Evolutionary conservation across 2,329 filamentous ascomycete genomes (phyloP).

Genomic region (Elsinoe necatrix): DNA sequence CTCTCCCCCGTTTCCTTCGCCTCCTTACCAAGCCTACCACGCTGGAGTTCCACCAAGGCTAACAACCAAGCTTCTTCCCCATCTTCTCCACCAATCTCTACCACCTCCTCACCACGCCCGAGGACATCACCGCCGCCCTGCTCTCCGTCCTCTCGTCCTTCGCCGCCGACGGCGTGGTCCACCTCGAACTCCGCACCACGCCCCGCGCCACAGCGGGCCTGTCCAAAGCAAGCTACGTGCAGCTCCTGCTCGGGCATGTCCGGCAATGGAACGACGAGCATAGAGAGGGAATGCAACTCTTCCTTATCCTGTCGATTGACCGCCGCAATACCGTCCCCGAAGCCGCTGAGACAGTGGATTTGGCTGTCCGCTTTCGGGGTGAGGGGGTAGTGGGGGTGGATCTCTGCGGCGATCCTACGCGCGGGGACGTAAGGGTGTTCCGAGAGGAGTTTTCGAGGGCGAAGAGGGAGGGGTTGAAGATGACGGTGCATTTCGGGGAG

Average conservation of each 20-base stretch:
- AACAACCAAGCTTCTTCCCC: slow-evolving; percentile 57
- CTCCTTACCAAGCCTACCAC: neutral
- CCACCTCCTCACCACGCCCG: slow-evolving; percentile 56
- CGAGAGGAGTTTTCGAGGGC: slow-evolving; percentile 51
- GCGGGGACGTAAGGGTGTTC: slow-evolving; percentile 54
- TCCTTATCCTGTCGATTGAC: slow-evolving; percentile 68
- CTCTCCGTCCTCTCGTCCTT: slow-evolving; percentile 59
- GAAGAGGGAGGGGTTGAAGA: slow-evolving; percentile 45
- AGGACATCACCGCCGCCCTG: slow-evolving; percentile 50
- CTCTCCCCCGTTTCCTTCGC: too few species aligned
- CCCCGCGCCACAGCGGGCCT: slow-evolving; percentile 55
- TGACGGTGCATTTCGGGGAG: slow-evolving; percentile 76
- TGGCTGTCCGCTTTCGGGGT: slow-evolving; percentile 50
- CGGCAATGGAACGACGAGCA: slow-evolving; percentile 38
- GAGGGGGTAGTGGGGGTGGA: slow-evolving; percentile 64
- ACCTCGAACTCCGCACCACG: slow-evolving; percentile 73
- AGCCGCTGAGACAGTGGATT: slow-evolving; percentile 54
- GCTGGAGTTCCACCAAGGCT: slow-evolving; percentile 2
- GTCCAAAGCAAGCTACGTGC: slow-evolving; percentile 56
- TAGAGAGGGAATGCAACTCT: slow-evolving; percentile 44
- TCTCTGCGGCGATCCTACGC: slow-evolving; percentile 66
- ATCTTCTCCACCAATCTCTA: slow-evolving; percentile 76
- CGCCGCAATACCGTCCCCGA: slow-evolving; percentile 51
- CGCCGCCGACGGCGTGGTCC: slow-evolving; percentile 60
- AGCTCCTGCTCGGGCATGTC: slow-evolving; percentile 58